Conservation (phyloP, 2,329 filamentous ascomycete genomes). For the Periconia macrospinosa region DNA sequence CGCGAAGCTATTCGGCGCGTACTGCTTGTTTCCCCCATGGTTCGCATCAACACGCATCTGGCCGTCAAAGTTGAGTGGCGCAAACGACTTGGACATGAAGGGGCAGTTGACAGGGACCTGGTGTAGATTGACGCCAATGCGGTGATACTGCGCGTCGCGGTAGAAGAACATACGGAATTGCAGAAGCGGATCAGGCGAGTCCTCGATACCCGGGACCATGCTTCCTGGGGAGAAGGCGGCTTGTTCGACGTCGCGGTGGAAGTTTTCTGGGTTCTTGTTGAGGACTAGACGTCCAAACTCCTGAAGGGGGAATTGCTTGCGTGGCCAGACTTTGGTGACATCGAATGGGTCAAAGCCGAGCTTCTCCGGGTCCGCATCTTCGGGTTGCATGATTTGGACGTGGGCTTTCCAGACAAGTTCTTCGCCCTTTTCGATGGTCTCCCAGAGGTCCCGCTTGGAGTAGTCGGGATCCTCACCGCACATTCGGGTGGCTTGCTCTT, state of each 20-base stretch:
- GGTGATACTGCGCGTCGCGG: constrained; percentile 65
- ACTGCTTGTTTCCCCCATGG: constrained; percentile 53
- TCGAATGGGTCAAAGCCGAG: constrained; percentile 59
- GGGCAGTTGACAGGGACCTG: constrained; percentile 59
- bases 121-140: constrained; percentile 61
- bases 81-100: constrained; percentile 52
- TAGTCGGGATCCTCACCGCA: constrained; percentile 54
- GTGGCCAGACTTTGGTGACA: constrained; percentile 58
- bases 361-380: constrained; percentile 56
- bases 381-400: constrained; percentile 56
- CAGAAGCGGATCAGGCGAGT: constrained; percentile 70
- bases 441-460: constrained; percentile 56
- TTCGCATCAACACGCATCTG: constrained; percentile 53
- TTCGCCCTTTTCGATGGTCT: constrained; percentile 56
- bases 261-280: constrained; percentile 61
- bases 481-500: constrained; percentile 48
- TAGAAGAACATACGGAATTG: constrained; percentile 73
- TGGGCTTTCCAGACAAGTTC: constrained; percentile 56
- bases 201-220: constrained; percentile 67
- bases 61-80: constrained; percentile 55
- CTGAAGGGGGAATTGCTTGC: constrained; percentile 55
- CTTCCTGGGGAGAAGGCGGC: constrained; percentile 70
- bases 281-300: constrained; percentile 57
- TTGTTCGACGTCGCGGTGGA: constrained; percentile 70
- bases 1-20: constrained; percentile 55